Base-by-base conservation (phyloP, 768 basidiomycete genomes). In the Russula dissimulans region DNA sequence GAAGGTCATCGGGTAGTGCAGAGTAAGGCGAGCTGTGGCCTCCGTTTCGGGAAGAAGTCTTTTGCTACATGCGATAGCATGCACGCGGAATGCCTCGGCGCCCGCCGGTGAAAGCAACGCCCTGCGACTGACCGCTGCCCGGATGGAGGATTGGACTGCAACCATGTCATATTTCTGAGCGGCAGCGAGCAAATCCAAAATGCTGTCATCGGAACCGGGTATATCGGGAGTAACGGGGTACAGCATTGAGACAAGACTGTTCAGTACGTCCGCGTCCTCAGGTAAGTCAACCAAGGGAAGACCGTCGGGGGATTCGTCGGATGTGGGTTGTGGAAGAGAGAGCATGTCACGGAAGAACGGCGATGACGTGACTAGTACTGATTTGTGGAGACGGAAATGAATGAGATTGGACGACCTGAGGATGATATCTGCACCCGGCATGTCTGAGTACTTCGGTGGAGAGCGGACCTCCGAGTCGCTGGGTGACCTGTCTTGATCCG, bases 101-200 rank as follows among this genome's bases (percentile, higher is more conserved):
- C 22, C 22, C 3, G 29, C 8, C 3, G 38, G 51, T 14, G 45
- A 32, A 15, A 47, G 51, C 5, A 41, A 15, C 14, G 11, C 45
- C 18, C 8, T 26, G 38, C 45, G 36, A 11, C n/a, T 22, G 5
- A 14, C 18, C 36, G 36, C 49, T 6, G 49, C 49, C 10, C 49
- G 49, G 17, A 50, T 44, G 12, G 18, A 53, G n/a, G 58, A 59
- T 54, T 46, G 58, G 11, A 59, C 45, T 11, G 43, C 3, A 10
- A 3, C 18, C 58, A 59, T 59, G 12, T 59, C 58, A 26, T 54
- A 59, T 47, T 59, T 59, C 31, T 59, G 18, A 14, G 44, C 12
- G 12, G 58, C 52, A 15, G 58, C 22, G 4, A 59, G 58, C 1
- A 59, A 38, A 22, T 36, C 12, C 39, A 59, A 47, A 5, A 59